phyloP scores from a whole-genome alignment of 2,329 filamentous ascomycete species.

The Penicillium oxalicum region DNA sequence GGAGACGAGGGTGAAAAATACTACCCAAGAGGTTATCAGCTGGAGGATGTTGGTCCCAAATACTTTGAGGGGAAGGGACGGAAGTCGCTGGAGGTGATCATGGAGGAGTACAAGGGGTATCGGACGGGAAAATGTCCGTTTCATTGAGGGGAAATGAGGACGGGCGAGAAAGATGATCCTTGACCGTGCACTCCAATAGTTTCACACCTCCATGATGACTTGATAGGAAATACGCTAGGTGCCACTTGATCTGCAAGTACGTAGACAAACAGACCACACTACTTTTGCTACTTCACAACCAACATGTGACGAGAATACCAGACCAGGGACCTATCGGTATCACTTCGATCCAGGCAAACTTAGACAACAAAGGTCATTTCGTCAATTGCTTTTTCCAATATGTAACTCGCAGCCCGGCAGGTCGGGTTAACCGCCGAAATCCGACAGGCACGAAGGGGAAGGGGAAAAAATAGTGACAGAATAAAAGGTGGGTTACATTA shows the following conservation, averaged over 20 bases:
- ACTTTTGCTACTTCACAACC: too few species aligned
- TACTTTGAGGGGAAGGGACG: constrained; percentile 48
- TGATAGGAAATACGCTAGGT: too few species aligned
- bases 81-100: constrained; percentile 18
- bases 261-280: too few species aligned
- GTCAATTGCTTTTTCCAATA: constrained; percentile 29
- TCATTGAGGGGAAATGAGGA: constrained; percentile 10
- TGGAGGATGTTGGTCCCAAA: constrained; percentile 57
- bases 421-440: constrained; percentile 12
- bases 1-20: constrained; percentile 45
- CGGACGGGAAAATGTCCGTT: constrained; percentile 48
- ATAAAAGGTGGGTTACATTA: constrained; percentile 28
- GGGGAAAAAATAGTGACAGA: constrained; percentile 31
- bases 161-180: not conserved
- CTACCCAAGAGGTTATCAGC: constrained; percentile 44
- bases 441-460: constrained; percentile 10
- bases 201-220: too few species aligned
- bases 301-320: too few species aligned
- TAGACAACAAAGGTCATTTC: constrained; percentile 7
- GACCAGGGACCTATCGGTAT: too few species aligned
- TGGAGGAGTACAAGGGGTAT: constrained; percentile 43
- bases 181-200: too few species aligned
- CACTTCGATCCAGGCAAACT: too few species aligned
- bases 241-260: too few species aligned
- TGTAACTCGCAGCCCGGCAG: constrained; percentile 24